Evolutionary conservation across 2,329 filamentous ascomycete genomes (phyloP), one percentile per base, ranked within the genome.

Genomic region (Arthrobotrys sinensis): DNA sequence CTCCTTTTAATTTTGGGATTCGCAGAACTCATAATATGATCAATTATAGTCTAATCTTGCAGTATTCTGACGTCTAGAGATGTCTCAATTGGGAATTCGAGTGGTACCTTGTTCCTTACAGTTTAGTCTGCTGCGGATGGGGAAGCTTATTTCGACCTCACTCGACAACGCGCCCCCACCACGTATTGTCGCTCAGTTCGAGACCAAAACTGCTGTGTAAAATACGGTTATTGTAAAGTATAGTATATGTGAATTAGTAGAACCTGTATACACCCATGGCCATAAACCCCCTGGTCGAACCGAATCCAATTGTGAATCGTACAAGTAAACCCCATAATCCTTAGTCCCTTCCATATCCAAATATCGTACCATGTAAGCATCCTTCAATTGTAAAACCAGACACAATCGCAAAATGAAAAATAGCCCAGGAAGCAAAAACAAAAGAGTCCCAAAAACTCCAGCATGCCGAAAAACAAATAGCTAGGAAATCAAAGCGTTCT

Each of bases 381-480:
- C 19, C 19, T 48, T 14, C 45, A 7, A 16, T 16, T 48, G 7
- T 48, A 60, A 36, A 36, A 40, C 28, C 19, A 28, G 24, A 28
- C 24, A 2, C 2, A 43, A 60, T 40, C 19, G 36, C 12, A 36
- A 36, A 19, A 10, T 21, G 19, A 14, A 32, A 46, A 28, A n/a
- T 10, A 24, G 10, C 14, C 55, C 6, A 43, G 24, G 40, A 62
- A 14, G 3, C 21, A 62, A 19, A 38, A 3, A 28, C 12, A 16
- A 24, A 32, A 21, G 24, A 38, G 12, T 6, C 36, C 34, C 34
- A 64, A 48, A 52, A 66, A 66, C 63, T 66, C 46, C 63, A 32
- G 60, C 40, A 28, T 64, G 21, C 38, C 60, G 11, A 45, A 60
- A 43, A 62, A 21, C 2, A 28, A 28, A 28, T 28, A 28, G 24